These are phyloP conservation scores for Fusarium ambrosium DNA, from an alignment of 2,329 filamentous ascomycete species.

Conservation along the genomic window DNA sequence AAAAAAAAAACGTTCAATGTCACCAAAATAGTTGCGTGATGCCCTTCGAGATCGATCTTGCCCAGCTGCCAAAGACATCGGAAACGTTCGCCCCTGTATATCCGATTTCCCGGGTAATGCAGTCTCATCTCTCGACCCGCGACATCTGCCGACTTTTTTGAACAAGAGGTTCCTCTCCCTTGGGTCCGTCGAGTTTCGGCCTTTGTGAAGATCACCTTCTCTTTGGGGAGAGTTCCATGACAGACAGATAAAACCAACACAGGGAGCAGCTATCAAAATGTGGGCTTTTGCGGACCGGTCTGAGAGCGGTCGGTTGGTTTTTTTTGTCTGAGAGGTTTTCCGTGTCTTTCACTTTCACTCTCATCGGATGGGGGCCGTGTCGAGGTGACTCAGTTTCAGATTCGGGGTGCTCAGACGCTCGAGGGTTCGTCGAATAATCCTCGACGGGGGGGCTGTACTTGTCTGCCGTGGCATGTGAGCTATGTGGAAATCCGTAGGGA, in stretches of 20 bases:
- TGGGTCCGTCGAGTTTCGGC: constrained; percentile 6
- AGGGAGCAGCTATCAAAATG: background rate
- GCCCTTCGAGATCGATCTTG: background rate
- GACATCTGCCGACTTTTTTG: background rate
- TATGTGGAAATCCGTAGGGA: constrained; percentile 20
- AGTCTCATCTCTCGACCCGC: constrained; percentile 6
- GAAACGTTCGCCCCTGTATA: background rate
- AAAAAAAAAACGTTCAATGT: background rate
- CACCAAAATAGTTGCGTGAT: background rate
- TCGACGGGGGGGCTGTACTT: constrained; percentile 19
- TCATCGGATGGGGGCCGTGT: constrained; percentile 22
- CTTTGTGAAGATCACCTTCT: constrained; percentile 2
- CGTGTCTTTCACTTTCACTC: constrained; percentile 8
- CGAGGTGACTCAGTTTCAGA: constrained; percentile 43
- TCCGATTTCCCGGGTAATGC: constrained; percentile 11
- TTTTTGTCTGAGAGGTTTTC: constrained; percentile 3
- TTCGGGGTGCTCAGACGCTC: constrained; percentile 31
- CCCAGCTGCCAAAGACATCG: background rate
- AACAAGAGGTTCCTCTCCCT: constrained; percentile 14
- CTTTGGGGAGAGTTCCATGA: background rate
- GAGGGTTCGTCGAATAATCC: constrained; percentile 19
- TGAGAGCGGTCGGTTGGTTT: background rate
- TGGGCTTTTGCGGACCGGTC: background rate
- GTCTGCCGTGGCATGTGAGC: constrained; percentile 25
- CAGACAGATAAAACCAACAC: background rate